phyloP scores from a whole-genome alignment of 257 asterid genomes.

The Gynochthodes officinalis region DNA sequence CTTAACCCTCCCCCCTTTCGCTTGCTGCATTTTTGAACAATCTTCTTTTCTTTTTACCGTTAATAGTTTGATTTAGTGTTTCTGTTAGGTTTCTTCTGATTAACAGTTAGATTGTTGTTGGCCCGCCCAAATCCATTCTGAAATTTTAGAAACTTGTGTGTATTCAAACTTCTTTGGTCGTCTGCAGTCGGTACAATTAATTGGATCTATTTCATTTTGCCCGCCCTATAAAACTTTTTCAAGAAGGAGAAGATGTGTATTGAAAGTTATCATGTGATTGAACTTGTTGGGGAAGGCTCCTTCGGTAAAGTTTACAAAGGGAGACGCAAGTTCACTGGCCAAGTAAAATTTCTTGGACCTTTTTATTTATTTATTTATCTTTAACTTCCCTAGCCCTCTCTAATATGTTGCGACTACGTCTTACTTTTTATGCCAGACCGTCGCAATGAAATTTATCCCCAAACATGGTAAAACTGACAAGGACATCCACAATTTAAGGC shows the following conservation, averaged over 20 bases:
- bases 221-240: too few relatives aligned
- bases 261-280: constrained; percentile 84
- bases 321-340: constrained; percentile 89
- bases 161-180: too few relatives aligned
- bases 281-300: constrained; percentile 98
- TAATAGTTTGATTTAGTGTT: too few relatives aligned
- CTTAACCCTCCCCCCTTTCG: too few relatives aligned
- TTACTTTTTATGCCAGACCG: constrained; percentile 52
- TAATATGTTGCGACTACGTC: constrained; percentile 9
- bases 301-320: constrained; percentile 98
- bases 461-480: constrained; percentile 93
- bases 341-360: constrained; percentile 35
- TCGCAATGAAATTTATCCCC: constrained; percentile 92
- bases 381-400: background rate
- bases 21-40: too few relatives aligned
- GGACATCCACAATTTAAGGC: constrained; percentile 83
- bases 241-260: constrained; percentile 55
- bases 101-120: too few relatives aligned
- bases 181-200: too few relatives aligned
- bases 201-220: too few relatives aligned
- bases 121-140: too few relatives aligned
- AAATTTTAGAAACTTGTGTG: too few relatives aligned
- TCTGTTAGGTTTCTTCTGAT: too few relatives aligned
- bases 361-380: background rate
- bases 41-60: too few relatives aligned